These are phyloP conservation scores for Madurella fahalii DNA, from an alignment of 2,329 filamentous ascomycete species.

Conservation along the genomic window DNA sequence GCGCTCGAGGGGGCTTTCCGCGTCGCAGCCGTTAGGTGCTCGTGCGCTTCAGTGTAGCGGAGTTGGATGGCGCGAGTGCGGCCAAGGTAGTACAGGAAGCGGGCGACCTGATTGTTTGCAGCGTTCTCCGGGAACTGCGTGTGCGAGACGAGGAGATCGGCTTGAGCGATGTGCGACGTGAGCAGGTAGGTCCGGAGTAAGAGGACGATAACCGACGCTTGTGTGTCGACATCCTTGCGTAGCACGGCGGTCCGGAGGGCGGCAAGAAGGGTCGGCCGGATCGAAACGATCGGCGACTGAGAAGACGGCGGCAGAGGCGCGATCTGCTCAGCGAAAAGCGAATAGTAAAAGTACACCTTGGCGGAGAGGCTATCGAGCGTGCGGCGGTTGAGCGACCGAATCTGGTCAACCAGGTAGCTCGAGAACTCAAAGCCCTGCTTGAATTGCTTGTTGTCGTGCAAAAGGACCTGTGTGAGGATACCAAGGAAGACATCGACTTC, in stretches of 20 bases:
- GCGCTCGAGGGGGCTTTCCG: slow-evolving; percentile 89
- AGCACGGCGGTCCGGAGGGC: slow-evolving; percentile 93
- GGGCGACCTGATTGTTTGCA: slow-evolving; percentile 95
- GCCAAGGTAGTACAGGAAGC: slow-evolving; percentile 95
- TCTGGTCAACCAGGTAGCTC: slow-evolving; percentile 72
- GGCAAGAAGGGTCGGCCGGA: slow-evolving; percentile 79
- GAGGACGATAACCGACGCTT: slow-evolving; percentile 91
- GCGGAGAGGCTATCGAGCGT: slow-evolving; percentile 91
- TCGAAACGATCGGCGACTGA: slow-evolving; percentile 78
- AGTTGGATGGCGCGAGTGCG: slow-evolving; percentile 95
- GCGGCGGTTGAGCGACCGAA: slow-evolving; percentile 85
- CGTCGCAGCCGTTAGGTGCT: slow-evolving; percentile 87
- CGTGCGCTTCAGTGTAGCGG: slow-evolving; percentile 93
- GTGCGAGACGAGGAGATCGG: slow-evolving; percentile 91
- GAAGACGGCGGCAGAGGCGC: slow-evolving; percentile 83
- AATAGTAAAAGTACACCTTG: slow-evolving; percentile 98
- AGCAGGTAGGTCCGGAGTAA: slow-evolving; percentile 93
- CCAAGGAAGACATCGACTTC: slow-evolving; percentile 87
- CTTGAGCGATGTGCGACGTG: slow-evolving; percentile 94
- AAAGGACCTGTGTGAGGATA: slow-evolving; percentile 79
- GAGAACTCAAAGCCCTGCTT: slow-evolving; percentile 83
- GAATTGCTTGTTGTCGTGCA: slow-evolving; percentile 80
- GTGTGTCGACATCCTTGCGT: slow-evolving; percentile 95
- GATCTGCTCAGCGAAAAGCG: slow-evolving; percentile 89
- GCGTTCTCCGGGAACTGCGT: slow-evolving; percentile 92